Evolutionary conservation across 306 rosid genomes (phyloP), one percentile per base, ranked within the genome.

Genomic region (Ochetophila trinervis): DNA sequence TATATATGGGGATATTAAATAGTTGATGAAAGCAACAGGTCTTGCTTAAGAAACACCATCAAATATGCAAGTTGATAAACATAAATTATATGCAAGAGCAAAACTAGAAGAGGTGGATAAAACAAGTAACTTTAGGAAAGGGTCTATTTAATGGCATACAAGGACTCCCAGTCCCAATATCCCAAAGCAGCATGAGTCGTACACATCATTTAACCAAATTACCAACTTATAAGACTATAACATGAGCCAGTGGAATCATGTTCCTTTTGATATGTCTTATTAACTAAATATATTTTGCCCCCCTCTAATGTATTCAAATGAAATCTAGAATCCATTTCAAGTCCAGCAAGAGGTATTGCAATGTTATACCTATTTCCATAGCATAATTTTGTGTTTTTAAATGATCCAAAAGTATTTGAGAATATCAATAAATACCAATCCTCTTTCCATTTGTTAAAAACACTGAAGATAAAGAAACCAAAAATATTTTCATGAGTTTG

Each of bases 1-100:
- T 36, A 10, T 74, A 80, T 20, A 78, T 11, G 62, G 36, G 23
- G 14, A 53, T 69, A 68, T 81, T 70, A 82, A 56, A 27, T 44
- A 42, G 60, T 53, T 48, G 10, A 24, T 34, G 60, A 51, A 37
- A 56, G 74, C 53, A n/a, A 60, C 40, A 56, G 30, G 51, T 62
- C 18, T 30, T 50, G 64, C 63, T 53, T 35, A 10, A 42, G 62
- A 65, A 44, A 35, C 19, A 8, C 48, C 64, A 53, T 18, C 34
- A 37, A 60, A 67, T 22, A 75, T 19, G 15, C 54, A 10, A 76
- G 56, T 17, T 65, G 17, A 53, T 55, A 35, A 69, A 62, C 42
- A 66, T 21, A 32, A 49, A 15, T 54, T 24, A 37, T 76, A 72
- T 58, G 47, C 56, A 48, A 27, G 24, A 74, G 62, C 23, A 56